These are phyloP conservation scores for Debaryomyces sp. DNA, from an alignment of 1,139 yeast species.

Conservation along the genomic window DNA sequence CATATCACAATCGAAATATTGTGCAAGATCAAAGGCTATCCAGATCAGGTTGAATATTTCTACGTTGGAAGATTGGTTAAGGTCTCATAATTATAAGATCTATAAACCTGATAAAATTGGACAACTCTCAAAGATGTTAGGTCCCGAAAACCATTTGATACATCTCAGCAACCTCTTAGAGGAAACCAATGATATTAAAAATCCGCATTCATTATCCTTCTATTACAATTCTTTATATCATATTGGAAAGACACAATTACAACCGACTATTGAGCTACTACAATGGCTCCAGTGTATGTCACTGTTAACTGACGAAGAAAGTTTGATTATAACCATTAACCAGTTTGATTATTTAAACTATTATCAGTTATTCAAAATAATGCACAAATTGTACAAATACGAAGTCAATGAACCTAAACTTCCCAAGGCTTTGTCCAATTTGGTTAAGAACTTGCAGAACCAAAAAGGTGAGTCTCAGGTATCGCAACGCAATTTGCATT, in stretches of 20 bases:
- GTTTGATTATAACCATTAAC: slow-evolving; percentile 57
- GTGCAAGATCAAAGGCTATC: slow-evolving; percentile 83
- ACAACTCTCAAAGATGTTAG: slow-evolving; percentile 23
- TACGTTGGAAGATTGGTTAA: slow-evolving; percentile 89
- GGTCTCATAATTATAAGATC: slow-evolving; percentile 70
- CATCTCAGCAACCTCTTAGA: slow-evolving; percentile 27
- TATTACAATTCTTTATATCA: slow-evolving; percentile 58
- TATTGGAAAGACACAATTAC: slow-evolving; percentile 67
- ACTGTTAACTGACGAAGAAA: slow-evolving; percentile 55
- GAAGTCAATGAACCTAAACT: slow-evolving; percentile 78
- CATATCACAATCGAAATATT: slow-evolving; percentile 62
- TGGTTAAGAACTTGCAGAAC: slow-evolving; percentile 34
- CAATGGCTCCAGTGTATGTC: slow-evolving; percentile 93
- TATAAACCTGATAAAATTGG: slow-evolving; percentile 44
- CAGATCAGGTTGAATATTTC: slow-evolving; percentile 87
- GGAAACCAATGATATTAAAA: slow-evolving; percentile 16
- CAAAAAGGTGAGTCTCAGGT: slow-evolving; percentile 46
- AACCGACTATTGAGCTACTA: slow-evolving; percentile 75
- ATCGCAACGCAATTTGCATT: slow-evolving; percentile 34
- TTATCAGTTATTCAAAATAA: slow-evolving; percentile 67
- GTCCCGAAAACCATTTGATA: slow-evolving; percentile 13
- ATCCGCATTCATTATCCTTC: slow-evolving; percentile 43
- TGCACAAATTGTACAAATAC: slow-evolving; percentile 72
- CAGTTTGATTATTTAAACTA: slow-evolving; percentile 66
- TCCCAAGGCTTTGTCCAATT: slow-evolving; percentile 47